phyloP scores from a whole-genome alignment of 805 yeast genomes.

The Metschnikowia continentalis region DNA sequence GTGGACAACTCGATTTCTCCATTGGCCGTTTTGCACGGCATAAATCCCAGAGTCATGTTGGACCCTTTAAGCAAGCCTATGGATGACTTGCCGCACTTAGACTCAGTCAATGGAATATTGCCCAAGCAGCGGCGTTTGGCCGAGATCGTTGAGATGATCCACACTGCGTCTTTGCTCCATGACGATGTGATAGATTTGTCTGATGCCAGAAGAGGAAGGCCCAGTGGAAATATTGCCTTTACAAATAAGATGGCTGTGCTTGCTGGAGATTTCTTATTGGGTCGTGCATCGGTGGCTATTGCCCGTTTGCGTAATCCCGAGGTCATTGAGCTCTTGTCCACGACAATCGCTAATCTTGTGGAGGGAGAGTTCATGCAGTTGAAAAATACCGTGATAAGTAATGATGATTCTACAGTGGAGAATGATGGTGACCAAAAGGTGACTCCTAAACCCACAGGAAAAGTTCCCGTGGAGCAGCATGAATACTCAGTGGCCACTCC shows the following conservation, averaged over 20 bases:
- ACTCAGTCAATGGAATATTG: slow-evolving; percentile 66
- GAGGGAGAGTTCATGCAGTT: slow-evolving; percentile 99
- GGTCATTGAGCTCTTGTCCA: slow-evolving; percentile 91
- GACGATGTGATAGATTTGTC: slow-evolving; percentile 95
- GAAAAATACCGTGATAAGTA: slow-evolving; percentile 74
- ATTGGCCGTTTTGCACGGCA: slow-evolving; percentile 78
- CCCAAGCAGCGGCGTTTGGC: slow-evolving; percentile 95
- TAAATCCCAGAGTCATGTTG: slow-evolving; percentile 75
- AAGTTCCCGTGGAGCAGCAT: slow-evolving; percentile 54
- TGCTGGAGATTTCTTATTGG: slow-evolving; percentile 93
- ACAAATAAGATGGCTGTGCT: slow-evolving; percentile 96
- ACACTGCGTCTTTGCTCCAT: slow-evolving; percentile 90
- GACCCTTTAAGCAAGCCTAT: slow-evolving; percentile 84
- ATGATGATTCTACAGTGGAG: slow-evolving; percentile 42
- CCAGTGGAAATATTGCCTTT: slow-evolving; percentile 89
- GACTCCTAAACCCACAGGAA: slow-evolving; percentile 58
- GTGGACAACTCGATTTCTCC: slow-evolving; percentile 72
- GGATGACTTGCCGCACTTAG: slow-evolving; percentile 58
- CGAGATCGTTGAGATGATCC: slow-evolving; percentile 97
- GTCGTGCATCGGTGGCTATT: slow-evolving; percentile 93
- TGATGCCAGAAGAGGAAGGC: slow-evolving; percentile 85
- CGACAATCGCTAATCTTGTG: slow-evolving; percentile 92
- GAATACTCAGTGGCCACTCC: slow-evolving; percentile 49
- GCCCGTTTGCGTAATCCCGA: slow-evolving; percentile 94
- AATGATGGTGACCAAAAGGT: slow-evolving; percentile 45